Percentiles rank a stretch among this genome's conserved stretches.
Conservation (phyloP, 495 filamentous ascomycete genomes). For the Xylaria intraflava region DNA sequence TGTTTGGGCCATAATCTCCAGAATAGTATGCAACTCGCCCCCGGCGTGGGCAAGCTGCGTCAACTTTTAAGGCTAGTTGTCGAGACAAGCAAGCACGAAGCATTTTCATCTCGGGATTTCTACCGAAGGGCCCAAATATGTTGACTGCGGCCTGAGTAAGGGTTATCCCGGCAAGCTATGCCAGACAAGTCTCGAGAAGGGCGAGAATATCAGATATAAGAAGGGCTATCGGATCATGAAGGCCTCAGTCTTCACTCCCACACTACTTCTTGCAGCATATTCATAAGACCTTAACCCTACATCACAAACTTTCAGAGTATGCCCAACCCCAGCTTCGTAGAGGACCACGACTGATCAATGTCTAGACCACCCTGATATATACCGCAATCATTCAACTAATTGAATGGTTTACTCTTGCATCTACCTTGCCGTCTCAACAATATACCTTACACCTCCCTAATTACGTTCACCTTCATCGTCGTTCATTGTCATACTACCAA, state of each 20-base stretch:
- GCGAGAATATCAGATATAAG: not conserved
- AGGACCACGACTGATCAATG: not conserved
- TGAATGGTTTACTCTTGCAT: not conserved
- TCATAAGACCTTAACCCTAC: not conserved
- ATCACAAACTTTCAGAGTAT: not conserved
- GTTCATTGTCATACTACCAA: conserved; percentile 2
- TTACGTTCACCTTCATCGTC: not conserved
- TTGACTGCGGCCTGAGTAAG: not conserved
- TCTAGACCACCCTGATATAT: not conserved
- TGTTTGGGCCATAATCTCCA: conserved; percentile 15
- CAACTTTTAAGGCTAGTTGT: conserved; percentile 8
- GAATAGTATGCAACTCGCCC: conserved; percentile 21
- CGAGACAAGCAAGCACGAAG: conserved; percentile 10
- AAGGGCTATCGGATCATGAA: not conserved
- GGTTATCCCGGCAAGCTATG: not conserved
- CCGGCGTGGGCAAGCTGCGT: conserved; percentile 21
- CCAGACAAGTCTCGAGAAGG: not conserved
- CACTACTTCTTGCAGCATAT: not conserved
- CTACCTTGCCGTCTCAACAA: not conserved
- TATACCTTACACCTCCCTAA: not conserved
- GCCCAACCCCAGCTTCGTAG: not conserved
- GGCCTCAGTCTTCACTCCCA: not conserved
- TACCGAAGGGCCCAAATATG: not conserved
- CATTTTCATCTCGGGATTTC: not conserved
- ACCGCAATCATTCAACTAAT: not conserved